Evolutionary conservation across 2,329 filamentous ascomycete species (phyloP).

Genomic region (Cercospora zeina): DNA sequence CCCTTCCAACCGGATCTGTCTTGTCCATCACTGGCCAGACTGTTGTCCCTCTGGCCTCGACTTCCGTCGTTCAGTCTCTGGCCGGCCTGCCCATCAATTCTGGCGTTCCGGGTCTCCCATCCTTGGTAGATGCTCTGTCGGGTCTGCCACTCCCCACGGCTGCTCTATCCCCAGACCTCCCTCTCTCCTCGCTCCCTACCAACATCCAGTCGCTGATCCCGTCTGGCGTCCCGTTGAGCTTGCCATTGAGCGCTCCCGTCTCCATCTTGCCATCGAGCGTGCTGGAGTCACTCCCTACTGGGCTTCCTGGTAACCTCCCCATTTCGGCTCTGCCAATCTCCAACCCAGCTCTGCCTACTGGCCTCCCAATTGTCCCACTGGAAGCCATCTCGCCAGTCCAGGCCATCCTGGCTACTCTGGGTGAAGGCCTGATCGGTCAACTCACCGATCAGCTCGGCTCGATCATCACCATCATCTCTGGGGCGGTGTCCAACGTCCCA

Average conservation of each 20-base stretch:
- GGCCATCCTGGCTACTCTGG: constrained; percentile 15
- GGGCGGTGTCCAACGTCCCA: constrained; percentile 8
- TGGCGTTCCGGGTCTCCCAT: constrained; percentile 10
- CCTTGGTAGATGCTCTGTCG: constrained; percentile 5
- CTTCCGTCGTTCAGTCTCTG: constrained; percentile 14
- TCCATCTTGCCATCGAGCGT: constrained; percentile 16
- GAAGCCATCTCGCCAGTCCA: constrained; percentile 4
- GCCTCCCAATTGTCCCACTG: constrained; percentile 13
- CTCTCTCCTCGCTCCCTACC: constrained; percentile 12
- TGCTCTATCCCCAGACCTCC: constrained; percentile 4
- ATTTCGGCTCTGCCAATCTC: constrained; percentile 15
- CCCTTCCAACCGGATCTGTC: constrained; percentile 15
- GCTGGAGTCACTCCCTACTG: constrained; percentile 8
- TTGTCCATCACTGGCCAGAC: constrained; percentile 8
- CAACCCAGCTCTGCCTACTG: constrained; percentile 12
- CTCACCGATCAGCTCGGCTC: constrained; percentile 15
- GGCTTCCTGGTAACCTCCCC: constrained; percentile 15
- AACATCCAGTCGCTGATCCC: constrained; percentile 11
- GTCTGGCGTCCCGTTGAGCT: constrained; percentile 12
- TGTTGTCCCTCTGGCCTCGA: constrained; percentile 18
- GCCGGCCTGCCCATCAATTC: constrained; percentile 17
- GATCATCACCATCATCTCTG: constrained; percentile 15
- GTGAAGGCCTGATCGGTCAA: constrained; percentile 7
- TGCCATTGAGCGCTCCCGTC: constrained; percentile 18
- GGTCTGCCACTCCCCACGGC: constrained; percentile 14